Percentiles rank a stretch among this genome's conserved stretches.
Evolutionary conservation across 2,329 filamentous ascomycete genomes (phyloP).

Genomic region (Zelopaecilomyces penicillatus): DNA sequence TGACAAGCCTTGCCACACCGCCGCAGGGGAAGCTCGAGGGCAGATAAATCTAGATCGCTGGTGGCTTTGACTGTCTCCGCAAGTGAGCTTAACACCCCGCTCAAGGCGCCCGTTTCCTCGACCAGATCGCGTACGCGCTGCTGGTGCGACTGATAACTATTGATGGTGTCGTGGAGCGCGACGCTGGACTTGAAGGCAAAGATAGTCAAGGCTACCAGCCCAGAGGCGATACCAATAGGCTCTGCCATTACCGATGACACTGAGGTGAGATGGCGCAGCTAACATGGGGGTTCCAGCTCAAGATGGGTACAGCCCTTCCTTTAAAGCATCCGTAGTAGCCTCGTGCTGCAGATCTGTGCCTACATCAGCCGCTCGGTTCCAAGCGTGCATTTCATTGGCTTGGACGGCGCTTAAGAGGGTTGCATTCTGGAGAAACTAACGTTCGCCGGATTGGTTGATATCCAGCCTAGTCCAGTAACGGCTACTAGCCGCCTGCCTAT

Average conservation of each 20-base stretch:
- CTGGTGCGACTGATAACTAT: conserved; percentile 23
- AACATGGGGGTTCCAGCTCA: too few species aligned
- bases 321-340: too few species aligned
- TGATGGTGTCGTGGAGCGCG: conserved; percentile 27
- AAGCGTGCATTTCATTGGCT: too few species aligned
- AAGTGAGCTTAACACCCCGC: conserved; percentile 25
- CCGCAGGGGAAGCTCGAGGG: conserved; percentile 24
- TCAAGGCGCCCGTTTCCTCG: conserved; percentile 30
- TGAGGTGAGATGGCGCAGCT: too few species aligned
- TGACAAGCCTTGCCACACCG: conserved; percentile 34
- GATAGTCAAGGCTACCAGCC: conserved; percentile 25
- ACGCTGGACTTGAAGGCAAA: conserved; percentile 32
- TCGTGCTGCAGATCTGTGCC: too few species aligned
- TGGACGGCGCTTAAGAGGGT: too few species aligned
- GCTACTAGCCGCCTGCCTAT: too few species aligned
- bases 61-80: conserved; percentile 15
- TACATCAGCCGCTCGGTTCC: too few species aligned
- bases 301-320: too few species aligned
- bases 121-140: conserved; percentile 29
- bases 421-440: too few species aligned
- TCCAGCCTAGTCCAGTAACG: too few species aligned
- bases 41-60: conserved; percentile 12
- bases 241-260: background rate
- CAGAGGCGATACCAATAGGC: conserved; percentile 18
- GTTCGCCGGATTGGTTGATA: too few species aligned